Evolutionary conservation across 1,284 basidiomycete genomes (phyloP).

Genomic region (Entoloma clypeatum): DNA sequence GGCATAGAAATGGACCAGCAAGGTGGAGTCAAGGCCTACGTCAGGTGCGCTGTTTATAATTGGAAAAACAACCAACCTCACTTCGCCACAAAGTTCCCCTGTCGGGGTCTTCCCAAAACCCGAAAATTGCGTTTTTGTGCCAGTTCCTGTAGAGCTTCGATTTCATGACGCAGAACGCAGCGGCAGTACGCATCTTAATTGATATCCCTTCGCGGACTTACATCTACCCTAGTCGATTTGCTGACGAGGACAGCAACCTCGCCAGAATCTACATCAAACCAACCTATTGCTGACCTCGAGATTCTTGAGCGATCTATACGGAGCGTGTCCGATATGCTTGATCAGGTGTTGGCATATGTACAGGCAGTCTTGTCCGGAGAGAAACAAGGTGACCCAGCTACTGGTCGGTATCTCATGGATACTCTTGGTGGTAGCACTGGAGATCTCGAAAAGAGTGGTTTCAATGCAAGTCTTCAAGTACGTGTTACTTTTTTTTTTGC

Average conservation of each 20-base stretch:
- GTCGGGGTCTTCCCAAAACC: constrained; percentile 85
- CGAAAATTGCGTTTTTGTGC: constrained; percentile 90
- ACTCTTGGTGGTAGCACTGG: constrained; percentile 72
- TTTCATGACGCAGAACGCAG: constrained; percentile 82
- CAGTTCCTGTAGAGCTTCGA: constrained; percentile 79
- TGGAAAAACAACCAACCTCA: constrained; percentile 9
- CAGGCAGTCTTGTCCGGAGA: constrained; percentile 78
- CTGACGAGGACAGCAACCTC: constrained; percentile 54
- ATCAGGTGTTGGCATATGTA: constrained; percentile 86
- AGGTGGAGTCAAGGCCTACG: constrained; percentile 84
- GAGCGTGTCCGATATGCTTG: constrained; percentile 75
- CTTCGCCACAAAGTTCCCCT: constrained; percentile 54
- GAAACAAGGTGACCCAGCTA: constrained; percentile 77
- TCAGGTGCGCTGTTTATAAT: constrained; percentile 54
- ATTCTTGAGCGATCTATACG: constrained; percentile 71
- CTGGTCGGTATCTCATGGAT: constrained; percentile 92
- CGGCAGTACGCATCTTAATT: constrained; percentile 60
- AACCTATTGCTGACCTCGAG: constrained; percentile 59
- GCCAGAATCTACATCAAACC: constrained; percentile 47
- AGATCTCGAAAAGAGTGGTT: constrained; percentile 68
- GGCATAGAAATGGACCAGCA: constrained; percentile 68
- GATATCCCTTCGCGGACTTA: constrained; percentile 2
- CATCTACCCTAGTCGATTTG: constrained; percentile 61
- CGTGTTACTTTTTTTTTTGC: constrained; percentile 18
- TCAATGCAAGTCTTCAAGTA: constrained; percentile 74